phyloP scores from a whole-genome alignment of 2,329 filamentous ascomycete genomes.

The Fusarium longipes region DNA sequence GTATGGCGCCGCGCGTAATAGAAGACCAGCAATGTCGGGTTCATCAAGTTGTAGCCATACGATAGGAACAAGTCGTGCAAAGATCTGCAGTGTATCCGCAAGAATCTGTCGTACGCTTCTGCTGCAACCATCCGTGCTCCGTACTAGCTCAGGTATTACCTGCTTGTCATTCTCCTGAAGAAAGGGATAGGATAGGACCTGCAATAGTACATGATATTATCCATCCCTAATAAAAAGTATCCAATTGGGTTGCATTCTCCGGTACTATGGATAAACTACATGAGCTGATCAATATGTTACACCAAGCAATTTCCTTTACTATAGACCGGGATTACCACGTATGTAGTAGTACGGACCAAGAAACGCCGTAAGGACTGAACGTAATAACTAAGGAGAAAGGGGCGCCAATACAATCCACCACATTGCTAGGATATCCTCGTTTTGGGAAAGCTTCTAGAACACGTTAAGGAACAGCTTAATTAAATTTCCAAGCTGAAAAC shows the following conservation, averaged over 20 bases:
- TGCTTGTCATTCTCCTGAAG: slow-evolving; percentile 6
- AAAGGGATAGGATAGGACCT: slow-evolving; percentile 27
- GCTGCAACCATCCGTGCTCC: not conserved
- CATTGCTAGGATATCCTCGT: slow-evolving; percentile 14
- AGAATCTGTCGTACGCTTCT: not conserved
- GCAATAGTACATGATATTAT: slow-evolving; percentile 16
- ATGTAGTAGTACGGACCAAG: slow-evolving; percentile 13
- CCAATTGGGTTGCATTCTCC: slow-evolving; percentile 39
- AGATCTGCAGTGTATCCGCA: slow-evolving; percentile 9
- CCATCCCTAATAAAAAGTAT: slow-evolving; percentile 5
- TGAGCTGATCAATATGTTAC: slow-evolving; percentile 40
- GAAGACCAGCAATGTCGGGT: not conserved
- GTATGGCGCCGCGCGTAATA: slow-evolving; percentile 15
- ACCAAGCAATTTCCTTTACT: slow-evolving; percentile 44
- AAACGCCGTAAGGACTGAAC: slow-evolving; percentile 15
- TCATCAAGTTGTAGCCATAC: not conserved
- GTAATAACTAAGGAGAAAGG: slow-evolving; percentile 34
- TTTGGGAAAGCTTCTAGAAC: slow-evolving; percentile 24
- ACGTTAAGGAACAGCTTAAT: slow-evolving; percentile 3
- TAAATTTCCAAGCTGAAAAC: slow-evolving; percentile 17
- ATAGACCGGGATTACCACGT: slow-evolving; percentile 35
- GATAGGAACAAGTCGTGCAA: not conserved
- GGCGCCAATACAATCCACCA: slow-evolving; percentile 34
- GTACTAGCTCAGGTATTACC: not conserved
- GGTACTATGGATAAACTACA: slow-evolving; percentile 34